phyloP scores from a whole-genome alignment of 495 filamentous ascomycete genomes.

The Cercophora samala region DNA sequence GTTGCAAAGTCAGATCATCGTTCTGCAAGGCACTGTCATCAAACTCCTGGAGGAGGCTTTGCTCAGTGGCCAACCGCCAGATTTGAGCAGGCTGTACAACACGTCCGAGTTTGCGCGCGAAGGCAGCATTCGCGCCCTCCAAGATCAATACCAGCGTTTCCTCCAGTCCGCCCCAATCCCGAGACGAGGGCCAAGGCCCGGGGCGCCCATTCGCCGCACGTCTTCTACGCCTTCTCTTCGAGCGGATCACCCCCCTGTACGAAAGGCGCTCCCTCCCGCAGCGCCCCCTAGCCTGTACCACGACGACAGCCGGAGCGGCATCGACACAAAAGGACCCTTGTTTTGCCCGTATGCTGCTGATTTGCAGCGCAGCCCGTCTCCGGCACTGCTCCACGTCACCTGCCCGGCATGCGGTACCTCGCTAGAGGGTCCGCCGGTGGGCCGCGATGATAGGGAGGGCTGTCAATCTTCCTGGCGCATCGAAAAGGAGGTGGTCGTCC shows the following conservation, averaged over 20 bases:
- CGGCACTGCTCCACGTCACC: background rate
- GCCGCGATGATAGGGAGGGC: constrained; percentile 1
- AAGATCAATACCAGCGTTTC: constrained; percentile 37
- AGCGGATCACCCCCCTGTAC: background rate
- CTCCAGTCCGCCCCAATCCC: constrained; percentile 17
- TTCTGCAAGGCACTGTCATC: constrained; percentile 35
- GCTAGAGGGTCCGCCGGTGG: constrained; percentile 12
- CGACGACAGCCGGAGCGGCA: background rate
- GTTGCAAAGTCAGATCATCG: constrained; percentile 37
- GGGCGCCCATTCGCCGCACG: constrained; percentile 23
- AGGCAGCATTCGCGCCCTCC: constrained; percentile 35
- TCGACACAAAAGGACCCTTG: constrained; percentile 16
- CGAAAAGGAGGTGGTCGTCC: constrained; percentile 30
- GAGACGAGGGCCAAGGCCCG: constrained; percentile 13
- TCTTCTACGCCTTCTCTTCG: constrained; percentile 31
- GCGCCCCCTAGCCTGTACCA: background rate
- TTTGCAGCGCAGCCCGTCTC: constrained; percentile 21
- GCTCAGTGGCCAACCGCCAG: constrained; percentile 26
- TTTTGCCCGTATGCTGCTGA: constrained; percentile 33
- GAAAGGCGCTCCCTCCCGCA: background rate
- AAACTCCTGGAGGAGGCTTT: constrained; percentile 34
- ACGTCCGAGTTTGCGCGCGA: constrained; percentile 37
- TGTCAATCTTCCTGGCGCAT: constrained; percentile 27
- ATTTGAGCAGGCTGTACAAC: constrained; percentile 32
- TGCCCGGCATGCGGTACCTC: constrained; percentile 27